Base-by-base conservation (phyloP, 2,329 filamentous ascomycete genomes). In the Helminthosporium solani region DNA sequence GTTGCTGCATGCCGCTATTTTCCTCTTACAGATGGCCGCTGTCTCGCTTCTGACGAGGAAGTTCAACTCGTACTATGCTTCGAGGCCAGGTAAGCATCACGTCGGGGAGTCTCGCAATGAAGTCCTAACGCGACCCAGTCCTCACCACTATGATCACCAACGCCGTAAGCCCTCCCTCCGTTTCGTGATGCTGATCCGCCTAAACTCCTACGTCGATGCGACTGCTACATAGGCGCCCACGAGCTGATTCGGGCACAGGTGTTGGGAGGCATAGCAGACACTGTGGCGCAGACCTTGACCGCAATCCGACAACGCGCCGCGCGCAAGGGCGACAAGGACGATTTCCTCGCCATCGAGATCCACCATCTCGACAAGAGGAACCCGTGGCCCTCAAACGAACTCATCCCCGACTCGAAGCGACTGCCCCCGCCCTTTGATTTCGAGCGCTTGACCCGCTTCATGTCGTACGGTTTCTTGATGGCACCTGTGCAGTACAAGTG, bases 101-200 rank as follows among this genome's bases (percentile, higher is more conserved):
- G 11, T 12, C 2, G 9, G 9, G 28, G 14, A 15, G 33, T 15
- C 20, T 21, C 40, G 8, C 18, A 6, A 9, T 16, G 20, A 20
- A 18, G 34, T 35, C 46, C 59, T 66, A 47, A 62, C 51, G 36
- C 46, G 23, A 27, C 48, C 30, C 67, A 88, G 88, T 99, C 33
- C 82, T 99, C 63, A 99, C 94, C 52, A 99, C 95, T 73, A 99
- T 99, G 92, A 89, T 96, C 67, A 96, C 92, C 70, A 99, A 99
- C 75, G 88, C 94, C 57, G 86, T 87, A 82, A 66, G 81, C 68
- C 40, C n/a, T 31, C 25, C 40, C 39, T 38, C 48, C 34, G 35
- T 36, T 28, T 31, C 6, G 23, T 6, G 23, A 25, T 25, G 6
- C 35, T 15, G 7, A 6, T 31, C 3, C 28, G 12, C 28, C 35